Evolutionary conservation across 441 rosid genomes (phyloP).

Genomic region (Erysimum cheiri): DNA sequence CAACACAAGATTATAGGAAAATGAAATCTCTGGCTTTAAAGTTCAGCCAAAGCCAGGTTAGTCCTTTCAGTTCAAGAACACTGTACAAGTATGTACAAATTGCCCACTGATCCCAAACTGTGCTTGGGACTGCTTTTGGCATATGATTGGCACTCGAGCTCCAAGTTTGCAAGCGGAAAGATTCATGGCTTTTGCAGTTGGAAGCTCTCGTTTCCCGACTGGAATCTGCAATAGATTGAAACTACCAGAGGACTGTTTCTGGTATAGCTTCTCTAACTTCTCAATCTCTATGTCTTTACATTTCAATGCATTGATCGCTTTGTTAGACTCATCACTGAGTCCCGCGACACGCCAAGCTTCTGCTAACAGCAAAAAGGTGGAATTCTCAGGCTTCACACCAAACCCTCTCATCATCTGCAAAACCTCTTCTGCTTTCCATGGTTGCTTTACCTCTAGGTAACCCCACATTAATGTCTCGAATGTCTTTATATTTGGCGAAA

Average conservation of each 20-base stretch:
- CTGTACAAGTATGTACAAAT: slow-evolving; percentile 61
- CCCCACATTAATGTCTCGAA: slow-evolving; percentile 80
- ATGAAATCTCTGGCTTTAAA: slow-evolving; percentile 18
- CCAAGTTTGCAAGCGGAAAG: slow-evolving; percentile 56
- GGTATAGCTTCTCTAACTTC: slow-evolving; percentile 56
- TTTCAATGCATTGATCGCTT: slow-evolving; percentile 45
- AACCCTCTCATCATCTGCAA: slow-evolving; percentile 64
- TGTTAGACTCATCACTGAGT: slow-evolving; percentile 59
- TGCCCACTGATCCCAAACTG: slow-evolving; percentile 54
- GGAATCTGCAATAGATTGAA: slow-evolving; percentile 52
- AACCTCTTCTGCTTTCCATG: slow-evolving; percentile 80
- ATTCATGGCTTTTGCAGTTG: slow-evolving; percentile 49
- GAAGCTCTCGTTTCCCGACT: slow-evolving; percentile 48
- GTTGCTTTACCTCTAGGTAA: slow-evolving; percentile 64
- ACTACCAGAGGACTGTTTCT: slow-evolving; percentile 46
- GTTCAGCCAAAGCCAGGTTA: slow-evolving; percentile 31
- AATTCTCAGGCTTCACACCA: slow-evolving; percentile 59
- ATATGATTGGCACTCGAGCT: slow-evolving; percentile 54
- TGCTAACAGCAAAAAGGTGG: slow-evolving; percentile 57
- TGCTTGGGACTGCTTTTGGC: slow-evolving; percentile 58
- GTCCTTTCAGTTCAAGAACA: slow-evolving; percentile 54
- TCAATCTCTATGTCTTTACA: slow-evolving; percentile 51
- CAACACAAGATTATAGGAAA: slow-evolving; percentile 9
- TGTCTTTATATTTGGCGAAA: slow-evolving; percentile 70
- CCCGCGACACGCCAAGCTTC: slow-evolving; percentile 71